Conservation (phyloP, 257 asterid species). For the Solanum chmielewskii region DNA sequence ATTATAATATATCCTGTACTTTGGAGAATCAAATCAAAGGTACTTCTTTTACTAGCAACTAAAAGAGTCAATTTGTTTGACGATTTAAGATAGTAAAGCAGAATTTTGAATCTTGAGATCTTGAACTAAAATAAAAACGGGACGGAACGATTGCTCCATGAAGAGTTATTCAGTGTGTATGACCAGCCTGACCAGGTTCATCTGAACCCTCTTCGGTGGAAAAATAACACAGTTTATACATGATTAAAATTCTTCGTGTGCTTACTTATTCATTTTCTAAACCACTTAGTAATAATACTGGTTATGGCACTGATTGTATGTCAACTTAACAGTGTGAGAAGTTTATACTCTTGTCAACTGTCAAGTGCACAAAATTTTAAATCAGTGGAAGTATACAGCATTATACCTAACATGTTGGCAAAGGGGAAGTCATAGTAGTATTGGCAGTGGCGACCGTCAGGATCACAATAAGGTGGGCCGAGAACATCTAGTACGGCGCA, state of each 20-base stretch:
- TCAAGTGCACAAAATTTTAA: background rate
- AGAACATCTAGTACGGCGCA: constrained; percentile 89
- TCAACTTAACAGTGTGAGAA: background rate
- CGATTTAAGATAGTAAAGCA: too few relatives aligned
- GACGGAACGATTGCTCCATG: background rate
- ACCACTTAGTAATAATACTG: background rate
- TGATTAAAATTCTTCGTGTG: background rate
- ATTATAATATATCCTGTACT: background rate
- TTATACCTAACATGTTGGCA: constrained; percentile 13
- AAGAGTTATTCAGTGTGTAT: background rate
- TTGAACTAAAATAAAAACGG: too few relatives aligned
- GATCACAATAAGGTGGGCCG: constrained; percentile 79
- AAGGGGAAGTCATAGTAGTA: constrained; percentile 53
- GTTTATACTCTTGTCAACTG: background rate
- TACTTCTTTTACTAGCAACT: background rate
- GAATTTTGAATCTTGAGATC: background rate
- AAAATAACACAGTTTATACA: background rate
- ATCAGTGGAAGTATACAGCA: background rate
- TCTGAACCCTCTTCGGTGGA: background rate
- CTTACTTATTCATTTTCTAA: background rate
- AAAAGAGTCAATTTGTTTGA: too few relatives aligned
- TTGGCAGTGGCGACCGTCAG: constrained; percentile 83
- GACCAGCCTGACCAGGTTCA: background rate
- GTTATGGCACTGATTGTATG: background rate
- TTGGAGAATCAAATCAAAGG: background rate